Base-by-base conservation (phyloP, 73 alveolate genomes). In the Tetrahymena borealis region DNA sequence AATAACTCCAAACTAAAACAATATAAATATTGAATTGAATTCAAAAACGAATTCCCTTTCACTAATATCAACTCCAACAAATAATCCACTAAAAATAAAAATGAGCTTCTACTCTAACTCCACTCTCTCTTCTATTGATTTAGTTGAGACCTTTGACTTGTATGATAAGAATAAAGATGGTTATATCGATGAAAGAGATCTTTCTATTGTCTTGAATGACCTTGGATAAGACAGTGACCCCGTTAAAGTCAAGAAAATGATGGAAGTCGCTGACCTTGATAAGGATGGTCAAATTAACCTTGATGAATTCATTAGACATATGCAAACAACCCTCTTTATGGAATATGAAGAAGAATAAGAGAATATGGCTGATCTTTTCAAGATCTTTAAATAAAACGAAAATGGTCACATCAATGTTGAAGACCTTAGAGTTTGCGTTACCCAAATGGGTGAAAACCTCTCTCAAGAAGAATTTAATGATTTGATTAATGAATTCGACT, bases 241-340 rank as follows among this genome's bases (percentile, higher is more conserved):
- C 31, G 37, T 6, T 7, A 60, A 60, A 60, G 85, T 60, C 9
- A 60, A 60, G 85, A 60, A 60, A 9, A 60, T 60, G 9, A 60
- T 60, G 85, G 85, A 60, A 60, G 28, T 60, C 1, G 85, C 85
- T 18, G 85, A 60, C 10, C 85, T 18, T 18, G 85, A 60, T 60
- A 60, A 60, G 85, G 85, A 60, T 20, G 85, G 85, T 35, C 28
- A 60, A 60, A 60, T 60, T 60, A 60, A 60, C 28, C 85, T 60
- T 60, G 85, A 60, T 60, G 85, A 60, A 60, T 60, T 60, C 85
- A 60, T 60, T 60, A 60, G 85, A 60, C 85, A 60, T 60, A 60
- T 60, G 85, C 28, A 60, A 60, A 60, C 16, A 2, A 60, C 85
- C 28, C 85, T 60, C 28, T 24, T 60, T 60, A 60, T 60, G 85